Evolutionary conservation across 1,139 yeast species (phyloP), one percentile per base, ranked within the genome.

Genomic region (Zhuliangozyma blackwelliae): DNA sequence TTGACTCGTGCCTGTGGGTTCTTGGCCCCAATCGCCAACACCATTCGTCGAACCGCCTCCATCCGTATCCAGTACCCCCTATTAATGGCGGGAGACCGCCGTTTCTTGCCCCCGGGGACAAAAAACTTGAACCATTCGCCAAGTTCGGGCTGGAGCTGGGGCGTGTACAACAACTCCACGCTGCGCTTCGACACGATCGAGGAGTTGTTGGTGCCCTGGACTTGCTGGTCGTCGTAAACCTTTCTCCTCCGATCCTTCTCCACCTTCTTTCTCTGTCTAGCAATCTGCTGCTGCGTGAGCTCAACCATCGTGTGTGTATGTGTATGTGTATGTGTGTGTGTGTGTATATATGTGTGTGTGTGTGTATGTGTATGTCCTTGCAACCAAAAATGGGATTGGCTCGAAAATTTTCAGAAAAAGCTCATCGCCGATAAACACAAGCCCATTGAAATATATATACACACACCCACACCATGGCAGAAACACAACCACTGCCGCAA

Each of bases 1-100:
- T 75, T 55, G 1, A 52, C 43, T 8, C 54, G 48, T 1, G 46
- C 48, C 4, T 23, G 32, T 1, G 49, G 50, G 27, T 54, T 49
- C 9, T 41, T 34, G 2, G 41, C 39, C 3, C 75, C 60, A 13
- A 82, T 76, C 29, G 68, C 61, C 29, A 68, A 53, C 11, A 83
- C 68, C 37, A 78, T 63, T 35, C 61, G 63, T 44, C 78, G 70
- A 39, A 86, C 80, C 7, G 88, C 78, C 50, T 81, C 81, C 79
- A 86, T 79, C 40, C 95, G 65, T 20, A 84, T 68, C 90, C 94
- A 86, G 55, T 86, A 86, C 0, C 95, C 95, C 48, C 95, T 60
- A 49, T 86, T 86, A 31, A 86, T 84, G 10, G 86, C 82, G 0
- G 95, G 95, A 0, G 92, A 80, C 40, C 95, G 63, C 52, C 92